Conservation (phyloP, 805 yeast genomes). For the Peterozyma toletana region DNA sequence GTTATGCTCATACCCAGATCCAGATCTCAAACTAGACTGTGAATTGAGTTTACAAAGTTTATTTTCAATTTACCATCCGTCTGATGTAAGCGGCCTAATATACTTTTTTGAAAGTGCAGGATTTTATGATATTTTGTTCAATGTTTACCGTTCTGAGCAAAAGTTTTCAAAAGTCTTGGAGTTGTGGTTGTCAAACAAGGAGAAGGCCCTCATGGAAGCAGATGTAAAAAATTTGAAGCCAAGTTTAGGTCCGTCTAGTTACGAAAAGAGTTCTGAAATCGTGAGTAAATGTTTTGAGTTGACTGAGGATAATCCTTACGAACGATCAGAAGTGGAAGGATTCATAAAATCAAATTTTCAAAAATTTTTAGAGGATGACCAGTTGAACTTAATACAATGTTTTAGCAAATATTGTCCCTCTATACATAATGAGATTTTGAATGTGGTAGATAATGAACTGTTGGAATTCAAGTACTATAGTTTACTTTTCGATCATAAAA, state of each 20-base stretch:
- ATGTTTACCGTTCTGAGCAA: conserved; percentile 47
- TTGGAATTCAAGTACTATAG: conserved; percentile 26
- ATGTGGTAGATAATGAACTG: conserved; percentile 17
- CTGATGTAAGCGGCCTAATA: conserved; percentile 40
- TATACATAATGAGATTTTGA: conserved; percentile 30
- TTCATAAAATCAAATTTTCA: conserved; percentile 22
- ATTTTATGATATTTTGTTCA: conserved; percentile 52
- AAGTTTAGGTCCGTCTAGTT: neutral
- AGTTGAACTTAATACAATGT: conserved; percentile 26
- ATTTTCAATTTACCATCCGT: conserved; percentile 58
- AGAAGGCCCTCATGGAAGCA: conserved; percentile 4
- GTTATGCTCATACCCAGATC: conserved; percentile 36
- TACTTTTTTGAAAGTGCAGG: conserved; percentile 45
- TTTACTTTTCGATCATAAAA: conserved; percentile 18
- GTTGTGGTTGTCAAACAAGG: conserved; percentile 34
- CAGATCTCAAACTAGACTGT: conserved; percentile 42
- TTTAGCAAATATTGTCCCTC: conserved; percentile 29
- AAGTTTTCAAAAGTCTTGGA: conserved; percentile 45
- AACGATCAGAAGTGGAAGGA: conserved; percentile 16
- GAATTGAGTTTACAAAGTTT: conserved; percentile 73
- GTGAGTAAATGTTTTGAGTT: conserved; percentile 17
- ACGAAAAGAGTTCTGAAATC: conserved; percentile 12
- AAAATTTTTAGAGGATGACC: conserved; percentile 18
- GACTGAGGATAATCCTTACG: conserved; percentile 9
- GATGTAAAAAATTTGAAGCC: conserved; percentile 4